Percentiles rank a stretch among this genome's conserved stretches.
Conservation (phyloP, 2,329 filamentous ascomycete genomes). For the Fusarium bulbicola region DNA sequence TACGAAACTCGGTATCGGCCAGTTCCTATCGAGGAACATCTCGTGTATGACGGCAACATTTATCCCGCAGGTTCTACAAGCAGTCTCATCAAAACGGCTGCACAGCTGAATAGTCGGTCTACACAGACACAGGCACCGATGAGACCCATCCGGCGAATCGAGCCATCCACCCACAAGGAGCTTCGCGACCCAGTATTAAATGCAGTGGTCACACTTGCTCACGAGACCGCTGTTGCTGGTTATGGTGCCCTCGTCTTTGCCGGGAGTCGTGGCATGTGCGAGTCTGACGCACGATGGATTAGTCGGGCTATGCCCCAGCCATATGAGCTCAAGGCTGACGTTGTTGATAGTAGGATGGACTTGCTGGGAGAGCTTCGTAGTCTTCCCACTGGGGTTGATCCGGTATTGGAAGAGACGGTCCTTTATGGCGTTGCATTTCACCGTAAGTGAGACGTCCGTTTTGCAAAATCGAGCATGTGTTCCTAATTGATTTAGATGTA, state of each 20-base stretch:
- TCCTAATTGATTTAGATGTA: constrained; percentile 48
- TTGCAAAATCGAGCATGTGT: background rate
- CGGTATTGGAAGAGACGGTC: constrained; percentile 70
- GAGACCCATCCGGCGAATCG: constrained; percentile 59
- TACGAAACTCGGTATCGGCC: constrained; percentile 79
- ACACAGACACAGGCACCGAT: constrained; percentile 48
- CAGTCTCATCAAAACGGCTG: constrained; percentile 65
- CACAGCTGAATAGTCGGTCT: constrained; percentile 54
- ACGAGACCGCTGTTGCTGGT: constrained; percentile 73
- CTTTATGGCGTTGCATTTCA: constrained; percentile 78
- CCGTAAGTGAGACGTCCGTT: constrained; percentile 52
- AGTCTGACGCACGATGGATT: constrained; percentile 73
- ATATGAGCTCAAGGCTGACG: constrained; percentile 54
- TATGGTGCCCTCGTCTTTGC: constrained; percentile 80
- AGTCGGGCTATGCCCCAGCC: constrained; percentile 69
- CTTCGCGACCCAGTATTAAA: constrained; percentile 73
- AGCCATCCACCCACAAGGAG: constrained; percentile 67
- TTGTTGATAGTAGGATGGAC: constrained; percentile 69
- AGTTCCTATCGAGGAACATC: constrained; percentile 78
- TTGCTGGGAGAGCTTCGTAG: constrained; percentile 73
- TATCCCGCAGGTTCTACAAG: constrained; percentile 68
- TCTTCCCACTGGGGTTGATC: constrained; percentile 72
- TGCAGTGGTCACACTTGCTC: constrained; percentile 73
- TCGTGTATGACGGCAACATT: constrained; percentile 75
- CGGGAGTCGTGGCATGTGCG: constrained; percentile 72